A percentile compares a stretch with the other conserved stretches of the same genome.
Conservation (phyloP, 2,329 filamentous ascomycete genomes). For the Penicillium hesseltinei region DNA sequence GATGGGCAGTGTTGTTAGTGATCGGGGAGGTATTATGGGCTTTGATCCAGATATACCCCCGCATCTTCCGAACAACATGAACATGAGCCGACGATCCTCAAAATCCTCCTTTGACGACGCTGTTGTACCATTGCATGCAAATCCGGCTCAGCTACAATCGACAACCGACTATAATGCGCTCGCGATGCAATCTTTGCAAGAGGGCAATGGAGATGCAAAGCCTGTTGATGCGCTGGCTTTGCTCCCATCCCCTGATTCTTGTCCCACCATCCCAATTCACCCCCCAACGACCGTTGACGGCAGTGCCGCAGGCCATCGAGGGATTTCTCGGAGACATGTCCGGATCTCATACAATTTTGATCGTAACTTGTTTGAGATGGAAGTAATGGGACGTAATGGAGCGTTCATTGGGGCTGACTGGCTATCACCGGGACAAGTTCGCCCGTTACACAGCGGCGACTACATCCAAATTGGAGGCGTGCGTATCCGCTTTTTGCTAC, state of each 20-base stretch:
- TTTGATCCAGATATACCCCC: conserved; percentile 45
- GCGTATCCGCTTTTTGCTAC: conserved; percentile 56
- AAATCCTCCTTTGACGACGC: conserved; percentile 48
- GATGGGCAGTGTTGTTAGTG: conserved; percentile 54
- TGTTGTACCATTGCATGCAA: conserved; percentile 36
- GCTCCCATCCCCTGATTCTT: conserved; percentile 53
- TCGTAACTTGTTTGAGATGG: conserved; percentile 56
- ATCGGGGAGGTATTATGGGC: conserved; percentile 56
- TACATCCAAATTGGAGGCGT: conserved; percentile 60
- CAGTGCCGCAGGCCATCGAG: conserved; percentile 51
- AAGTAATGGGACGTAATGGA: conserved; percentile 59
- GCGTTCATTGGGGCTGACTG: conserved; percentile 55
- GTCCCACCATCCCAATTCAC: conserved; percentile 60
- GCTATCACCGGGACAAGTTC: conserved; percentile 47
- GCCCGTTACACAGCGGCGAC: conserved; percentile 56
- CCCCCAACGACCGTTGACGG: conserved; percentile 50
- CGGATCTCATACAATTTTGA: conserved; percentile 61
- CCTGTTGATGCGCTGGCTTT: conserved; percentile 48
- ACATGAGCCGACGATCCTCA: conserved; percentile 49
- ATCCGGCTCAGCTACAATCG: conserved; percentile 39
- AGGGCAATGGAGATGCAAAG: conserved; percentile 37
- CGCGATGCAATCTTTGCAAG: conserved; percentile 45
- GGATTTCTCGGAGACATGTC: conserved; percentile 62
- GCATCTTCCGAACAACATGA: conserved; percentile 34
- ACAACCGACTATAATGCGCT: conserved; percentile 48